Percentiles rank a stretch among this genome's conserved stretches.
Conservation (phyloP, 257 asterid species). For the Ilex aquifolium region DNA sequence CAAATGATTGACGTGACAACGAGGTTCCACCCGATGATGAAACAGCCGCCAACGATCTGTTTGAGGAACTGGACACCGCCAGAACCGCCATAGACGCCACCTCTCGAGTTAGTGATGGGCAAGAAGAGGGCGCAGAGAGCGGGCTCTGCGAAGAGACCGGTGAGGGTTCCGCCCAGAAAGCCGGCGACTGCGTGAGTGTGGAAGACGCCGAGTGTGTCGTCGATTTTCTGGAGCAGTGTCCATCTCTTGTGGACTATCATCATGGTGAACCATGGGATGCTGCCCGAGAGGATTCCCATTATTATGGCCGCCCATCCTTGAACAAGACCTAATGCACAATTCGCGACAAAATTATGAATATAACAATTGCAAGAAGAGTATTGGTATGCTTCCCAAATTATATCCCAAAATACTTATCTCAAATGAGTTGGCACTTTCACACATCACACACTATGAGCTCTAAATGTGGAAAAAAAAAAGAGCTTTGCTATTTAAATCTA, state of each 20-base stretch:
- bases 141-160: constrained; percentile 62
- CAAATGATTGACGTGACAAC: constrained; percentile 51
- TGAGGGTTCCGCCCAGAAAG: constrained; percentile 49
- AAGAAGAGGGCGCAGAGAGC: constrained; percentile 45
- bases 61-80: constrained; percentile 51
- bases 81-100: constrained; percentile 48
- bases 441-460: no score
- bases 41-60: constrained; percentile 56
- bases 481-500: no score
- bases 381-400: no score
- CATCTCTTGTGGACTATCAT: constrained; percentile 53
- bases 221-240: constrained; percentile 53
- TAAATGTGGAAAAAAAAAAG: no score
- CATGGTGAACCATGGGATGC: constrained; percentile 73
- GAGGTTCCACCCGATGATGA: constrained; percentile 60
- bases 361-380: no score
- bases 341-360: no score
- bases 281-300: constrained; percentile 62
- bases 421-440: no score
- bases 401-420: no score
- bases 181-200: constrained; percentile 76
- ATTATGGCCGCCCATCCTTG: constrained; percentile 71
- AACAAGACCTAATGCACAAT: constrained; percentile 32
- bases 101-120: constrained; percentile 57
- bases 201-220: constrained; percentile 65